Evolutionary conservation across 768 basidiomycete species (phyloP), one percentile per base, ranked within the genome.

Genomic region (Suillus clintonianus): DNA sequence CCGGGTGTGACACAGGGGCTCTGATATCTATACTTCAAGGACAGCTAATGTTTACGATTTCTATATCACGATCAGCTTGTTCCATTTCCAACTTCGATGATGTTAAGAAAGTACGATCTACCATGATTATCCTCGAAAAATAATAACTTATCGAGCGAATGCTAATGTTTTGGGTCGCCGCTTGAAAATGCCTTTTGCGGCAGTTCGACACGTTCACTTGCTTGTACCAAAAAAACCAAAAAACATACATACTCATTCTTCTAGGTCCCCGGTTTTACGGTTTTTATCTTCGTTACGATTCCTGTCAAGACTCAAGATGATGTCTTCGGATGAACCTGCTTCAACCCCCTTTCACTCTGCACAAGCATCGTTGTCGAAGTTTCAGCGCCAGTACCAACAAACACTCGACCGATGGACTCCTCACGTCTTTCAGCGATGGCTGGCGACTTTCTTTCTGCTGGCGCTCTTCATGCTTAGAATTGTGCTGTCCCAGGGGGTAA

Each of bases 391-490:
- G 72, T 95, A 96, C 75, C 95, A 97, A 76, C 88, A 90, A 72
- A 76, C 86, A 30, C 84, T 98, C n/a, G 97, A 99, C 82, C 86
- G 92, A 30, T 89, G 90, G 81, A 97, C 97, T 4, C 97, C 97
- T 0, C 88, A 94, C 72, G 85, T 90, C 36, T 77, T 94, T n/a
- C 85, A 96, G 70, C 86, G 97, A 64, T 99, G 97, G 97, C 70
- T 93, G 30, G 86, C 82, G 42, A 93, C 94, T 4, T 81, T 81
- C 4, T 91, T 83, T 5, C 71, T 97, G 15, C 78, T 96, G 62
- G 71, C 80, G 27, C 41, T 98, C 41, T 99, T 99, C 74, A 80
- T 91, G 70, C 76, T 98, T 60, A 84, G 97, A 63, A 95, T 99
- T 69, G 81, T 98, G 14, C 73, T 96, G 47, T 82, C 92, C 6